phyloP scores from a whole-genome alignment of 805 yeast species.

The Metschnikowia reukaufii region DNA sequence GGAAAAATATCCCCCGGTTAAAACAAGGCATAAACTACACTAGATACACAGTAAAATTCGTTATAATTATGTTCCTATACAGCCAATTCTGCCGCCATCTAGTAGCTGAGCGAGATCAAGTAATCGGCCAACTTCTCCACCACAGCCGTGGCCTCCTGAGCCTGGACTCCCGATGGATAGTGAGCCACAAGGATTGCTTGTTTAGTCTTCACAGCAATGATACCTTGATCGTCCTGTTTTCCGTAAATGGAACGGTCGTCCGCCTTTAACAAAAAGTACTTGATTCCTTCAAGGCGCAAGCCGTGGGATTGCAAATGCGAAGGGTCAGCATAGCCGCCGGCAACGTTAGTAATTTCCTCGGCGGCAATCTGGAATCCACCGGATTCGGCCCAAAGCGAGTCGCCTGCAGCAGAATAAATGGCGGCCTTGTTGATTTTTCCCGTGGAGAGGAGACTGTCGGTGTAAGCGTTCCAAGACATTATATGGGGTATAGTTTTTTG shows the following conservation, averaged over 20 bases:
- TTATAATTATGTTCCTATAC: slow-evolving; percentile 10
- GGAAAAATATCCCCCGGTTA: no score
- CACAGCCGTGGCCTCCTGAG: slow-evolving; percentile 93
- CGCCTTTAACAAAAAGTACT: slow-evolving; percentile 84
- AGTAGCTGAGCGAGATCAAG: slow-evolving; percentile 83
- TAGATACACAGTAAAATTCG: not conserved
- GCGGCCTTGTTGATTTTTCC: slow-evolving; percentile 89
- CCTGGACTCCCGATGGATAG: slow-evolving; percentile 85
- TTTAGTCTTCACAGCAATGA: slow-evolving; percentile 87
- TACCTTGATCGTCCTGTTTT: slow-evolving; percentile 83
- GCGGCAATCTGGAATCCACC: slow-evolving; percentile 63
- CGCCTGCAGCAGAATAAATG: slow-evolving; percentile 92
- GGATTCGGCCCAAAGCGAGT: slow-evolving; percentile 89
- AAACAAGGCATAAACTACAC: no score
- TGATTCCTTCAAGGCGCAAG: slow-evolving; percentile 77
- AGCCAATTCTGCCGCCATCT: slow-evolving; percentile 14
- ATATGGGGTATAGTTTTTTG: not conserved
- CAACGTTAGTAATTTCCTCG: slow-evolving; percentile 71
- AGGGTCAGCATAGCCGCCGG: slow-evolving; percentile 79
- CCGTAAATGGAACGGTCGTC: slow-evolving; percentile 95
- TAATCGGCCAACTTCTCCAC: slow-evolving; percentile 97
- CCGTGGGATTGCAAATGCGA: slow-evolving; percentile 80
- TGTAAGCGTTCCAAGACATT: slow-evolving; percentile 67
- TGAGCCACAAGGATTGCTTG: slow-evolving; percentile 94
- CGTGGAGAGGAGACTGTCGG: slow-evolving; percentile 86